These are phyloP conservation scores for Pseudocercospora fuligena DNA, from an alignment of 2,329 filamentous ascomycete species.

Conservation along the genomic window DNA sequence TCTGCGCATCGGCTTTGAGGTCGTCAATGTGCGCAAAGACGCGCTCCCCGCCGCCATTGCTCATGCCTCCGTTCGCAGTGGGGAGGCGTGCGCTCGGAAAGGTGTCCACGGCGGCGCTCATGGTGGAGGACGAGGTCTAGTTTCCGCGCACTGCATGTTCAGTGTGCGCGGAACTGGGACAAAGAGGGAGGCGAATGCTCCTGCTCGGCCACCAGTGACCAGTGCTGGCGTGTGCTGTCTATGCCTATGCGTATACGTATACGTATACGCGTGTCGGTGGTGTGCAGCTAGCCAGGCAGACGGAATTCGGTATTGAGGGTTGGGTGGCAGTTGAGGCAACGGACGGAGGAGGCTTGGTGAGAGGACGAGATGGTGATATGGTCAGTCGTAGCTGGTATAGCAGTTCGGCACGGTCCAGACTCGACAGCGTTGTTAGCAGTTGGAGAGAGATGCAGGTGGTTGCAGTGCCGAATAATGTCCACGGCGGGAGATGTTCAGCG, in stretches of 20 bases:
- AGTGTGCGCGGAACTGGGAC: background rate
- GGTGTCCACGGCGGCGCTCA: constrained; percentile 18
- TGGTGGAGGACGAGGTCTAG: constrained; percentile 10
- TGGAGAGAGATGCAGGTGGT: too few species aligned
- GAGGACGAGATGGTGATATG: background rate
- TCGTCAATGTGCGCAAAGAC: constrained; percentile 49
- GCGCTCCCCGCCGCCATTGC: constrained; percentile 33
- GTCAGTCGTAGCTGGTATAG: too few species aligned
- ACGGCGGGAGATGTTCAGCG: too few species aligned
- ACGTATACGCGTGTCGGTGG: constrained; percentile 11
- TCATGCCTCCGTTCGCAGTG: background rate
- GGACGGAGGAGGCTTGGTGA: background rate
- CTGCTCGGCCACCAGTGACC: background rate
- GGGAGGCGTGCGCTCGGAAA: background rate
- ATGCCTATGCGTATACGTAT: background rate
- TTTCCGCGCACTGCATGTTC: constrained; percentile 16
- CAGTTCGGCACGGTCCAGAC: too few species aligned
- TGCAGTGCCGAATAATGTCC: too few species aligned
- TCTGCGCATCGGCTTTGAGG: constrained; percentile 47
- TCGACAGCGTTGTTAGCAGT: too few species aligned
- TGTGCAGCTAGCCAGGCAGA: background rate
- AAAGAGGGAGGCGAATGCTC: background rate
- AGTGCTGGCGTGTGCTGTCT: background rate
- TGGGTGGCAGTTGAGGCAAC: background rate
- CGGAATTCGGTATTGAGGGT: background rate